Conservation (phyloP, 2,329 filamentous ascomycete species). For the Aplosporella prunicola region DNA sequence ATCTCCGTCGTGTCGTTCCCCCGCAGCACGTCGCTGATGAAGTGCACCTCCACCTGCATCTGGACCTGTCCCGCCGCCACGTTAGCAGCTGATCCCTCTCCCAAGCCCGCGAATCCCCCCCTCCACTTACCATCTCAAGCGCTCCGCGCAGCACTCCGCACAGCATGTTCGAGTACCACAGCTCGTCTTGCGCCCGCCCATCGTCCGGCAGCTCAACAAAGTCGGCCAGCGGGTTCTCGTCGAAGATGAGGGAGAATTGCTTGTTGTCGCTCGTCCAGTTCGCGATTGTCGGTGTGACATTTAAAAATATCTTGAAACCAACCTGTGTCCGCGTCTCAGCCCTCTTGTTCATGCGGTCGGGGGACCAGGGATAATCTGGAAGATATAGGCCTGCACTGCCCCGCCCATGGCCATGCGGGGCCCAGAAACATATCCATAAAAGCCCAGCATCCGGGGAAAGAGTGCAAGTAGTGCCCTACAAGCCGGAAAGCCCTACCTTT, state of each 20-base stretch:
- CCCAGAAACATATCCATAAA: too few relatives aligned
- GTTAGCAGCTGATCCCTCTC: too few relatives aligned
- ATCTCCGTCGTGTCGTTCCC: conserved; percentile 97
- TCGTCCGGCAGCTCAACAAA: conserved; percentile 97
- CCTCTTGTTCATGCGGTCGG: too few relatives aligned
- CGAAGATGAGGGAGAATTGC: conserved; percentile 90
- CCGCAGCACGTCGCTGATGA: conserved; percentile 83
- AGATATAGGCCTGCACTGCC: too few relatives aligned
- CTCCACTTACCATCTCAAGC: conserved; percentile 78
- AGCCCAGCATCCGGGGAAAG: too few relatives aligned
- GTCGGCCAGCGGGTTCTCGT: conserved; percentile 93
- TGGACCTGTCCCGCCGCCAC: conserved; percentile 58
- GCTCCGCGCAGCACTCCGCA: conserved; percentile 87
- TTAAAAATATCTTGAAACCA: conserved; percentile 98
- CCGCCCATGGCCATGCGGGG: too few relatives aligned
- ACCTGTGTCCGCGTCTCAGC: too few relatives aligned
- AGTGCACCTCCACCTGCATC: conserved; percentile 97
- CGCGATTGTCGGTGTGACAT: conserved; percentile 84
- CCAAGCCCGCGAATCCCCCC: too few relatives aligned
- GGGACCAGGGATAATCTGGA: too few relatives aligned
- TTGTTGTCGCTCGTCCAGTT: conserved; percentile 97
- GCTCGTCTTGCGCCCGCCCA: conserved; percentile 85
- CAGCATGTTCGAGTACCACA: conserved; percentile 98
- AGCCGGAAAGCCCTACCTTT: conserved; percentile 52
- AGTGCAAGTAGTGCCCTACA: neutral